A percentile compares a stretch with the other conserved stretches of the same genome.
phyloP scores from a whole-genome alignment of 768 basidiomycete genomes.

The Lentinula sp. region DNA sequence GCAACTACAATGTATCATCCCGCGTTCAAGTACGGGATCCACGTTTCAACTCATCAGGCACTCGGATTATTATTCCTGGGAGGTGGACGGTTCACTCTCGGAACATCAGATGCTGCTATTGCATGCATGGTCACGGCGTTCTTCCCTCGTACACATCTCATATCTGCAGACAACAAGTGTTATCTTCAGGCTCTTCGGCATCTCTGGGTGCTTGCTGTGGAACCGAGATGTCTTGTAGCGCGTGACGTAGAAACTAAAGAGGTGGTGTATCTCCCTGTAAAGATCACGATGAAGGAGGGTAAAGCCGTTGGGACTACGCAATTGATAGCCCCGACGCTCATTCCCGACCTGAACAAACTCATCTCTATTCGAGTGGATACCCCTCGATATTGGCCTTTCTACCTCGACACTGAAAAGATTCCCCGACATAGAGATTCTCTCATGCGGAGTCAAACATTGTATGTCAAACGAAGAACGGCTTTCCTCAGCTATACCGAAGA shows the following conservation, averaged over 20 bases:
- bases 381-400: constrained; percentile 93
- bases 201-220: constrained; percentile 92
- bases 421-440: constrained; percentile 65
- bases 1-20: constrained; percentile 56
- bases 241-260: constrained; percentile 90
- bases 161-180: constrained; percentile 81
- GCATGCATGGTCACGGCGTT: constrained; percentile 87
- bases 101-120: constrained; percentile 87
- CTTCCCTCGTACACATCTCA: constrained; percentile 81
- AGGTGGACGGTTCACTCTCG: constrained; percentile 86
- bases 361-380: constrained; percentile 85
- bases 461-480: constrained; percentile 87
- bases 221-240: constrained; percentile 88
- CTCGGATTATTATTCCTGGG: constrained; percentile 91
- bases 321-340: constrained; percentile 87
- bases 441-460: constrained; percentile 74
- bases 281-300: constrained; percentile 72
- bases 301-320: constrained; percentile 60
- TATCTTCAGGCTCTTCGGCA: constrained; percentile 92
- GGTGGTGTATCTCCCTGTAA: constrained; percentile 89
- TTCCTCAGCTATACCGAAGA: constrained; percentile 93
- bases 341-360: constrained; percentile 82
- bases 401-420: constrained; percentile 68
- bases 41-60: constrained; percentile 86
- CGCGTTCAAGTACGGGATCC: constrained; percentile 78